Evolutionary conservation across 108 stramenopile species (phyloP), one percentile per base, ranked within the genome.

Genomic region (Nannochloropsis gaditana): DNA sequence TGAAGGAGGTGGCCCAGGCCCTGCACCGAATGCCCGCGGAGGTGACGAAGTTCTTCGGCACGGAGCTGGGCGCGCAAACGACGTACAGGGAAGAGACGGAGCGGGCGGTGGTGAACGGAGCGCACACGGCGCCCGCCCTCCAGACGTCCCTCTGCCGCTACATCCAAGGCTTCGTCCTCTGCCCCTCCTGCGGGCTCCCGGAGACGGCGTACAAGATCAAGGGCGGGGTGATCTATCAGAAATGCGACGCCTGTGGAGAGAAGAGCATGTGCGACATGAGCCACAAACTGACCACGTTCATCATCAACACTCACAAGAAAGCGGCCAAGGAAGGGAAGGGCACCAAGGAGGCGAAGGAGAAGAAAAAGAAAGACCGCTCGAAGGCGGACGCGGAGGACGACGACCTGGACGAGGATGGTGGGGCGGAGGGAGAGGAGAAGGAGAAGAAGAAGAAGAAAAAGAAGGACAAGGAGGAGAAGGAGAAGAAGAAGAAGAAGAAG

Each of bases 141-240:
- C 99, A 99, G 91, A 89, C 94, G 83, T 80, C 94, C 84, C 91
- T 98, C 41, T 93, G 93, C 91, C 93, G 93, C 59, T 99, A 98
- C 94, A 93, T 97, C 89, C 95, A 98, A 83, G 81, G 85, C 43
- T 99, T 98, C 87, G 99, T 99, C 31, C 88, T 99, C n/a, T 99
- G 99, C 87, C 96, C 96, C 90, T 93, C 93, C 84, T 99, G 99
- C 87, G 82, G 93, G 31, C 91, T 97, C 83, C 99, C 99, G 2
- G 99, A 99, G 92, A 97, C 84, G 5, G 83, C 96, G 79, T 97
- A 98, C 94, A 95, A 95, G 87, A 95, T 99, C 90, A 99, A 99
- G 92, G 90, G 87, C 80, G 96, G 93, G 50, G 80, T 86, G 42
- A 95, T 99, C 89, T 94, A 85, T 84, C 97, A 98, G 90, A 95